These are phyloP conservation scores for Peniophora sp. DNA, from an alignment of 1,284 basidiomycete genomes.

Conservation along the genomic window DNA sequence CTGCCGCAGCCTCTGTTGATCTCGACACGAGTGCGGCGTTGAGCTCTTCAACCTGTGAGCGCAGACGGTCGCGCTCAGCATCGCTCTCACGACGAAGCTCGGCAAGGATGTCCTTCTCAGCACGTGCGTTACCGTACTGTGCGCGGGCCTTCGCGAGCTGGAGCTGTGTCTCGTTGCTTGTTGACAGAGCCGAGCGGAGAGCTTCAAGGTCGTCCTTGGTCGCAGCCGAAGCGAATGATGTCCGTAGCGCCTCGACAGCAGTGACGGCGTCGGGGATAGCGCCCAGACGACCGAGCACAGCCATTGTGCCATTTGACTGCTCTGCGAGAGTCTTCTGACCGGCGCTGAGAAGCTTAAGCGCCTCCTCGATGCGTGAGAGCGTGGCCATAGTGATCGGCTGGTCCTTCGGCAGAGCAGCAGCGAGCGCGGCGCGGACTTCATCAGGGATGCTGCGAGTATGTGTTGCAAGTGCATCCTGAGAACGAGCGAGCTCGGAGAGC, in stretches of 20 bases:
- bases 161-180: conserved; percentile 59
- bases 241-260: conserved; percentile 46
- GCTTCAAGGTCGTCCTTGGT: conserved; percentile 61
- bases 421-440: conserved; percentile 9
- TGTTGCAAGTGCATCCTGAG: conserved; percentile 32
- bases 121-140: conserved; percentile 68
- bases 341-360: conserved; percentile 24
- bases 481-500: conserved; percentile 30
- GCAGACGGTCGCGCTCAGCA: conserved; percentile 53
- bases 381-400: conserved; percentile 50
- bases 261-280: conserved; percentile 52
- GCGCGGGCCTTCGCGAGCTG: conserved; percentile 68
- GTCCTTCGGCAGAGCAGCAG: conserved; percentile 21
- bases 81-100: conserved; percentile 57
- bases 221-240: conserved; percentile 37
- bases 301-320: conserved; percentile 41
- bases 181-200: conserved; percentile 40
- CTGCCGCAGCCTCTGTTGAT: conserved; percentile 34
- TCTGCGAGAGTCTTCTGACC: conserved; percentile 36
- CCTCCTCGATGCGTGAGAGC: conserved; percentile 35
- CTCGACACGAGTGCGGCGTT: conserved; percentile 37
- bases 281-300: conserved; percentile 43
- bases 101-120: conserved; percentile 65
- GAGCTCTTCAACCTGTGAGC: conserved; percentile 44
- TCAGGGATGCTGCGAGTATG: conserved; percentile 15